Evolutionary conservation across 2,329 filamentous ascomycete species (phyloP).

Genomic region (Clonostachys sp.): DNA sequence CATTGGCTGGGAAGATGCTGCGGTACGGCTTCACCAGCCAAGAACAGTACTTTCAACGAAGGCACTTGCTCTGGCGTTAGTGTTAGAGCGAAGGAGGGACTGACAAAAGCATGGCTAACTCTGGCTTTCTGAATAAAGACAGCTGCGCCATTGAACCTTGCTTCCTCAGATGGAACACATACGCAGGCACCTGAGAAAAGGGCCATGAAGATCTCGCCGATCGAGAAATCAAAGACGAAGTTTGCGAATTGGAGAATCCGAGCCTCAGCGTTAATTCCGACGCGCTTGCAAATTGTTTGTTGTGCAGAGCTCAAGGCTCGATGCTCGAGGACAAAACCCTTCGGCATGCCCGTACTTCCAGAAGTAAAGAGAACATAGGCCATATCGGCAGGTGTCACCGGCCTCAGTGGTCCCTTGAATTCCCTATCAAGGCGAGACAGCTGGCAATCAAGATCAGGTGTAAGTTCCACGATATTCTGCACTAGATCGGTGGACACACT

Average conservation of each 20-base stretch:
- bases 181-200: neutral
- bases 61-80: constrained; percentile 1
- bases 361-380: constrained; percentile 9
- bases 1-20: constrained; percentile 8
- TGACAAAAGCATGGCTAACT: neutral
- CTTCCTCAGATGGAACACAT: constrained; percentile 1
- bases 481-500: neutral
- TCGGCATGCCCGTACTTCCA: constrained; percentile 7
- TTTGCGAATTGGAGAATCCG: constrained; percentile 2
- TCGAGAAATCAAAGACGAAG: constrained; percentile 2
- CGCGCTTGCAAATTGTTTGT: neutral
- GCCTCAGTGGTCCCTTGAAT: neutral
- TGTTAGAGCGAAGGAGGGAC: constrained; percentile 1
- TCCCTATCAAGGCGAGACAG: neutral
- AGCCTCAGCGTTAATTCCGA: neutral
- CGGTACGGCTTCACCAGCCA: constrained; percentile 7
- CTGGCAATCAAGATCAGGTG: neutral
- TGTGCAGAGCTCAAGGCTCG: neutral
- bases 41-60: constrained; percentile 1
- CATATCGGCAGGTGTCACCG: neutral
- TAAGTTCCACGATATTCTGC: neutral
- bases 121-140: neutral
- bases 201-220: constrained; percentile 1
- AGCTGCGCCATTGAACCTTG: neutral
- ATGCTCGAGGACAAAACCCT: constrained; percentile 7